Percentiles rank a stretch among this genome's conserved stretches.
Conservation (phyloP, 2,329 filamentous ascomycete genomes). For the Whalleya microplaca region DNA sequence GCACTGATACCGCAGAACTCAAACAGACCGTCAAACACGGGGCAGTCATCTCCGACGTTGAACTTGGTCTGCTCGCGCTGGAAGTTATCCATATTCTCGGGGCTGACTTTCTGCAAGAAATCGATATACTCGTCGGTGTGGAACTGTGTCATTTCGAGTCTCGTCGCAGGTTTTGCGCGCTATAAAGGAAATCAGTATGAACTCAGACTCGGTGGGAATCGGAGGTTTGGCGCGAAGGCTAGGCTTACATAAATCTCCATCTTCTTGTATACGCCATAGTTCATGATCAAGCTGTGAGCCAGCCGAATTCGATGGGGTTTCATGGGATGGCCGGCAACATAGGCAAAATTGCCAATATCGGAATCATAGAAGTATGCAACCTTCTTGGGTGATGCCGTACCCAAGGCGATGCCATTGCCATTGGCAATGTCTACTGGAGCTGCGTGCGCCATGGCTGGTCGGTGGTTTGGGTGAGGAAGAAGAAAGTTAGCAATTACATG, state of each 20-base stretch:
- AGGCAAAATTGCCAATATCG: slow-evolving; percentile 97
- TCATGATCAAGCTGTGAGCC: slow-evolving; percentile 94
- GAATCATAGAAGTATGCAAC: slow-evolving; percentile 99
- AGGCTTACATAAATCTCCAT: slow-evolving; percentile 91
- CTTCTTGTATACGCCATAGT: slow-evolving; percentile 92
- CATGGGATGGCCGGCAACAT: slow-evolving; percentile 96
- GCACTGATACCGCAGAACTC: slow-evolving; percentile 95
- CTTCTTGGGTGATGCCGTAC: slow-evolving; percentile 64
- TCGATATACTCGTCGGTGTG: slow-evolving; percentile 96
- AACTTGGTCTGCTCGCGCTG: slow-evolving; percentile 89
- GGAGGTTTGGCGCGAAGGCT: slow-evolving; percentile 63
- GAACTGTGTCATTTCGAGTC: slow-evolving; percentile 90
- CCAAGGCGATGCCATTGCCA: slow-evolving; percentile 55
- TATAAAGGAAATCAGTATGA: slow-evolving; percentile 39
- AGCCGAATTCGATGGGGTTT: slow-evolving; percentile 95
- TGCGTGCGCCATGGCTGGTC: slow-evolving; percentile 50
- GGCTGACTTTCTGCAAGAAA: slow-evolving; percentile 92
- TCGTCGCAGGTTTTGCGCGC: slow-evolving; percentile 84
- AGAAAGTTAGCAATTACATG: slow-evolving; percentile 10
- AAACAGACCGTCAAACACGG: slow-evolving; percentile 96
- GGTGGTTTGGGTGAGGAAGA: slow-evolving; percentile 13
- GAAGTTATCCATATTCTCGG: slow-evolving; percentile 97
- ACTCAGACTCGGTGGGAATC: slow-evolving; percentile 23
- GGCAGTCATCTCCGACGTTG: slow-evolving; percentile 96
- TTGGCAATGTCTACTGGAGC: slow-evolving; percentile 57